A percentile compares a stretch with the other conserved stretches of the same genome.
Evolutionary conservation across 2,329 filamentous ascomycete genomes (phyloP).

Genomic region (Aspergillus sp.): DNA sequence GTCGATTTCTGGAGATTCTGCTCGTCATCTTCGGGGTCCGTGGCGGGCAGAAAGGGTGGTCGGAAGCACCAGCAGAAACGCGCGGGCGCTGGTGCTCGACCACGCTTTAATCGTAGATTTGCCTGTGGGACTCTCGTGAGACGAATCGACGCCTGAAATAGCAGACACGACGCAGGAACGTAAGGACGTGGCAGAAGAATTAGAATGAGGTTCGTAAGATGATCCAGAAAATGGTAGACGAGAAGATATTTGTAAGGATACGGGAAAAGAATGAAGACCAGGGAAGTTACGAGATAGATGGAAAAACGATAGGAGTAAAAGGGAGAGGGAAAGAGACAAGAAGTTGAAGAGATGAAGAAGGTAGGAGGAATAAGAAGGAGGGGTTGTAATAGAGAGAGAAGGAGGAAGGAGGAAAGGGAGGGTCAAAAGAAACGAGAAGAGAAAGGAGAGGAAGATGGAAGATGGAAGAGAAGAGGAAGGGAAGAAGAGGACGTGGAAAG

Average conservation of each 20-base stretch:
- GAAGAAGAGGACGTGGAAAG: background rate
- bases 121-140: background rate
- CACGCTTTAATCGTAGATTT: slow-evolving; percentile 8
- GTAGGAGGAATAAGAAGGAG: slow-evolving; percentile 9
- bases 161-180: background rate
- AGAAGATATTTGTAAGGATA: background rate
- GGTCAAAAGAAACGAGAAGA: slow-evolving; percentile 10
- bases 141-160: background rate
- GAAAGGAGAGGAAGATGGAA: slow-evolving; percentile 6
- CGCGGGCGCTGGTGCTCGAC: slow-evolving; percentile 27
- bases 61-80: slow-evolving; percentile 26
- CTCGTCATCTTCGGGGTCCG: slow-evolving; percentile 39
- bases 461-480: slow-evolving; percentile 1
- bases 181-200: too few species aligned
- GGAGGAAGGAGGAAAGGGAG: slow-evolving; percentile 7
- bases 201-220: background rate
- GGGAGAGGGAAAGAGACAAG: slow-evolving; percentile 1
- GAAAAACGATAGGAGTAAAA: background rate
- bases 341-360: slow-evolving; percentile 4
- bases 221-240: background rate
- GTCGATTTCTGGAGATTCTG: slow-evolving; percentile 30
- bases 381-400: slow-evolving; percentile 1
- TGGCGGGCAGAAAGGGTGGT: slow-evolving; percentile 25
- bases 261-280: background rate
- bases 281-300: background rate